Conservation (phyloP, 2,329 filamentous ascomycete species). For the Phialemonium atrogriseum region DNA sequence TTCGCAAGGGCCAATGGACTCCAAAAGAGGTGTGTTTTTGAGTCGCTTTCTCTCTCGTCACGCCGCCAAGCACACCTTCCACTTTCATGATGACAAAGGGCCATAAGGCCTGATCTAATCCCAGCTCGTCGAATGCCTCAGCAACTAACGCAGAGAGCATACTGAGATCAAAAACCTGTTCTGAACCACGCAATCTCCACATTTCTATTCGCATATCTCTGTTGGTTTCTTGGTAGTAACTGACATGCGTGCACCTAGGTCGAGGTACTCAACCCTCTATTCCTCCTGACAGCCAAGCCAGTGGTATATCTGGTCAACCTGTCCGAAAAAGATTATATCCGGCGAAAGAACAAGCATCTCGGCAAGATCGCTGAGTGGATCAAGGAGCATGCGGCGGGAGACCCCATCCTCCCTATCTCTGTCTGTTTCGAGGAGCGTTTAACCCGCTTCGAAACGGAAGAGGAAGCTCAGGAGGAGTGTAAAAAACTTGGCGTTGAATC, state of each 20-base stretch:
- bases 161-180: constrained; percentile 75
- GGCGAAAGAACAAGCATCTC: constrained; percentile 99
- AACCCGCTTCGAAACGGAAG: constrained; percentile 70
- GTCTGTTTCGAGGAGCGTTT: constrained; percentile 90
- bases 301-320: constrained; percentile 96
- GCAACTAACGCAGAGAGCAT: constrained; percentile 67
- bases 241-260: constrained; percentile 58
- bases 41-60: constrained; percentile 11
- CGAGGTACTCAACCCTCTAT: constrained; percentile 93
- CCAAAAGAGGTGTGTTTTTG: constrained; percentile 86
- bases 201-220: constrained; percentile 10
- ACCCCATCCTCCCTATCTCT: constrained; percentile 89
- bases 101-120: constrained; percentile 89
- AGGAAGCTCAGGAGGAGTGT: constrained; percentile 72
- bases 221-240: constrained; percentile 13
- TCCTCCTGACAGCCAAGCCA: constrained; percentile 92
- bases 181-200: constrained; percentile 41
- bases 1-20: constrained; percentile 81
- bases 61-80: constrained; percentile 9
- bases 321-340: constrained; percentile 92
- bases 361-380: constrained; percentile 92
- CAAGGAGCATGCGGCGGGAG: constrained; percentile 78
- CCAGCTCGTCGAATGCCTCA: constrained; percentile 99
- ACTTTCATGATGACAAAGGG: constrained; percentile 95
- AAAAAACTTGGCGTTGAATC: constrained; percentile 84